A percentile compares a stretch with the other conserved stretches of the same genome.
Evolutionary conservation across 495 filamentous ascomycete species (phyloP).

Genomic region (Penicillium antarcticum): DNA sequence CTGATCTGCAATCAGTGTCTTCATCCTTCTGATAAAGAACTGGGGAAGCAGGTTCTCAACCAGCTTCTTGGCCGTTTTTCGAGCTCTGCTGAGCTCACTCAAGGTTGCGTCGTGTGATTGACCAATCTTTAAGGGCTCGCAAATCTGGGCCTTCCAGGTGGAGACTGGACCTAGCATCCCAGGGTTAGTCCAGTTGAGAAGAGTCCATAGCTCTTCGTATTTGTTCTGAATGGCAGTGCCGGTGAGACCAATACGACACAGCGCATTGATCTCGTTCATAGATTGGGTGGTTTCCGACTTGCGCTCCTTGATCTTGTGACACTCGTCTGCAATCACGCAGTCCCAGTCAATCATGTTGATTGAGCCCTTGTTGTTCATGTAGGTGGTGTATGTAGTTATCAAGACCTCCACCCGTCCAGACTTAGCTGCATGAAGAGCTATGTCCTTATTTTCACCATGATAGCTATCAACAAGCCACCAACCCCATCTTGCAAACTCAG

Average conservation of each 20-base stretch:
- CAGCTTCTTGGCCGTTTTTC: conserved; percentile 80
- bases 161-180: conserved; percentile 75
- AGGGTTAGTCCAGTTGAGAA: conserved; percentile 96
- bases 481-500: conserved; percentile 84
- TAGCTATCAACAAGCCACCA: conserved; percentile 90
- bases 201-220: conserved; percentile 95
- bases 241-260: conserved; percentile 90
- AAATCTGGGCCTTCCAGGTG: conserved; percentile 76
- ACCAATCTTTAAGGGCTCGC: conserved; percentile 75
- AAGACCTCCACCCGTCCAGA: conserved; percentile 80
- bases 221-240: conserved; percentile 98
- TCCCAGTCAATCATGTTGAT: conserved; percentile 93
- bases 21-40: conserved; percentile 93
- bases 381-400: conserved; percentile 91
- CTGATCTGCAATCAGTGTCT: conserved; percentile 86
- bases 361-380: conserved; percentile 66
- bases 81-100: conserved; percentile 73
- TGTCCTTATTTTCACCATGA: conserved; percentile 72
- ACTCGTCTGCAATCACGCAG: conserved; percentile 95
- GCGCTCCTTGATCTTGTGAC: conserved; percentile 84
- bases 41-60: conserved; percentile 84
- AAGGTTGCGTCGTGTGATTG: conserved; percentile 92
- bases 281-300: conserved; percentile 73
- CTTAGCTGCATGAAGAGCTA: conserved; percentile 68
- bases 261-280: conserved; percentile 88